Percentiles rank a stretch among this genome's conserved stretches.
phyloP scores from a whole-genome alignment of 1,139 yeast species.

The Arxiozyma slooffiae region DNA sequence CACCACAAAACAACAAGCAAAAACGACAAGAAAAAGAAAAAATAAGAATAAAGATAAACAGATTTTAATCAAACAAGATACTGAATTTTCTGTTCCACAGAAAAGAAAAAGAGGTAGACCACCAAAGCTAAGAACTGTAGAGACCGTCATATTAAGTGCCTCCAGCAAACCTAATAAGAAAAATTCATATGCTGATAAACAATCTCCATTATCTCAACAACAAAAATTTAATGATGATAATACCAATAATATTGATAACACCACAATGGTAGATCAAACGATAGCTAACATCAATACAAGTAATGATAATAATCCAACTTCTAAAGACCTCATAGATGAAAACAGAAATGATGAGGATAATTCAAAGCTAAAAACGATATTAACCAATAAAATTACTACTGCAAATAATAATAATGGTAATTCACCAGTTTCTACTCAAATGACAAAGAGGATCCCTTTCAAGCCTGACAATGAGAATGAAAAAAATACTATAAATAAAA shows the following conservation, averaged over 20 bases:
- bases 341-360: neutral
- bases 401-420: neutral
- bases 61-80: neutral
- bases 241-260: neutral
- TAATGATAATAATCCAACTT: neutral
- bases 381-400: neutral
- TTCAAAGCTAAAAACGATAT: no score
- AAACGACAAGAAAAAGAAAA: neutral
- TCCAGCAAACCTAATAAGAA: neutral
- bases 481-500: neutral
- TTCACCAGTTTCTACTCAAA: neutral
- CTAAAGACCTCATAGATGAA: neutral
- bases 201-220: neutral
- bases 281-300: neutral
- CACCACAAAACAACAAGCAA: neutral
- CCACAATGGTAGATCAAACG: neutral
- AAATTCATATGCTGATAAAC: neutral
- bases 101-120: conserved; percentile 29
- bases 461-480: neutral
- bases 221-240: neutral
- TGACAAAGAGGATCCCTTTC: neutral
- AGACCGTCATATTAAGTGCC: conserved; percentile 14
- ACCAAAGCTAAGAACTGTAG: conserved; percentile 27
- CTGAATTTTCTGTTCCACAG: conserved; percentile 2
- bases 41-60: neutral